Evolutionary conservation across 2,329 filamentous ascomycete species (phyloP).

Genomic region (Macrophomina pseudophaseolina): DNA sequence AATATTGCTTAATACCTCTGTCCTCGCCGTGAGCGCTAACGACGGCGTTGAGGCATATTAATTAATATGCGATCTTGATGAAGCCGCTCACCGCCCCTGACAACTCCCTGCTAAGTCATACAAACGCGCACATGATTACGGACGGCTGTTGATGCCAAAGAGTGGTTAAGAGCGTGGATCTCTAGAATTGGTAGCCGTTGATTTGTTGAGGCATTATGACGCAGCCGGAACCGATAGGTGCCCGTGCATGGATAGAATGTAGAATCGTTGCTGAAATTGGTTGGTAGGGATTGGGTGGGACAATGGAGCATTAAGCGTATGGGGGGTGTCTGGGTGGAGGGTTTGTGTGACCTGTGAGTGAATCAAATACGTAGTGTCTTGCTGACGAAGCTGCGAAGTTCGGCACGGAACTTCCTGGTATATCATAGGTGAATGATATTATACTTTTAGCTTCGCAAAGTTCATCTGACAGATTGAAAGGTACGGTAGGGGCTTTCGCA

Average conservation of each 20-base stretch:
- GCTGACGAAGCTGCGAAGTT: not conserved
- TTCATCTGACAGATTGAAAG: not conserved
- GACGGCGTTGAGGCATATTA: too few relatives aligned
- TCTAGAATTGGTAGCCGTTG: slow-evolving; percentile 1
- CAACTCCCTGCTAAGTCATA: too few relatives aligned
- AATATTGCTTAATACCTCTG: too few relatives aligned
- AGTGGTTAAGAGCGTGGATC: too few relatives aligned
- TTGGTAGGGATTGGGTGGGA: not conserved
- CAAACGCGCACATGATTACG: too few relatives aligned
- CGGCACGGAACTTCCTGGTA: slow-evolving; percentile 22
- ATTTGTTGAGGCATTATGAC: slow-evolving; percentile 20
- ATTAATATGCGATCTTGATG: too few relatives aligned
- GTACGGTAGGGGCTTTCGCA: slow-evolving; percentile 23
- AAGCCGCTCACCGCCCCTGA: too few relatives aligned
- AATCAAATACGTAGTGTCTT: not conserved
- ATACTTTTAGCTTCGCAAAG: too few relatives aligned
- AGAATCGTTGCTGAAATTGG: not conserved
- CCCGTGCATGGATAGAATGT: not conserved
- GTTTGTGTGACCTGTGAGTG: slow-evolving; percentile 32
- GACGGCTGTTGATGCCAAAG: too few relatives aligned
- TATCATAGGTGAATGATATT: slow-evolving; percentile 29
- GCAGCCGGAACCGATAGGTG: not conserved
- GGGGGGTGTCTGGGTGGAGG: slow-evolving; percentile 9
- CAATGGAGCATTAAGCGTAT: not conserved
- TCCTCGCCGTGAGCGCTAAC: too few relatives aligned